Conservation (phyloP, 352 stramenopile species). For the Halophytophthora batemanensis region DNA sequence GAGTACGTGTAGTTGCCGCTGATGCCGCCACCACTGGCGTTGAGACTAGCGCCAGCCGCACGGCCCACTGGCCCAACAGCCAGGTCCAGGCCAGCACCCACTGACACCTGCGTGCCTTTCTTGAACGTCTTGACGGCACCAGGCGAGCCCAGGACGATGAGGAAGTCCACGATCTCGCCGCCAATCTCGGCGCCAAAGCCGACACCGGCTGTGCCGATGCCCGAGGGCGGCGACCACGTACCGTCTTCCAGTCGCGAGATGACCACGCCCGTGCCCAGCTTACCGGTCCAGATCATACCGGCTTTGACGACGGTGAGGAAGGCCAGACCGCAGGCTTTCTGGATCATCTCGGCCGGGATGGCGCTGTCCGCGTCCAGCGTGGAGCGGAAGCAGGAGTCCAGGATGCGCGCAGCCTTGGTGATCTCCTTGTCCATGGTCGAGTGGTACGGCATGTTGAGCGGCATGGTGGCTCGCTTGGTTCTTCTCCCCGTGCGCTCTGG, state of each 20-base stretch:
- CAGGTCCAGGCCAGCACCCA: slow-evolving; percentile 75
- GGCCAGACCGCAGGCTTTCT: slow-evolving; percentile 66
- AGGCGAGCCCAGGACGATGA: slow-evolving; percentile 81
- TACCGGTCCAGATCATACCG: slow-evolving; percentile 82
- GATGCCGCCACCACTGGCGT: slow-evolving; percentile 71
- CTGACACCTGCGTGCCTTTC: slow-evolving; percentile 75
- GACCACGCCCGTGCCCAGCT: slow-evolving; percentile 81
- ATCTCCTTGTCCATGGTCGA: slow-evolving; percentile 89
- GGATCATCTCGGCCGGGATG: slow-evolving; percentile 80
- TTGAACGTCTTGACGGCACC: slow-evolving; percentile 81
- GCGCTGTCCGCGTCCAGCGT: slow-evolving; percentile 65
- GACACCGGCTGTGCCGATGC: slow-evolving; percentile 76
- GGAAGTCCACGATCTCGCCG: slow-evolving; percentile 86
- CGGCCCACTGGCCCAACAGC: slow-evolving; percentile 72
- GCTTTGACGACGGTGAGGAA: slow-evolving; percentile 88
- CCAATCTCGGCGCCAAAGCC: slow-evolving; percentile 84
- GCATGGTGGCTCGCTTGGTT: slow-evolving; percentile 34
- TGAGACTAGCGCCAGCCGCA: slow-evolving; percentile 65
- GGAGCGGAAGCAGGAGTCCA: slow-evolving; percentile 83
- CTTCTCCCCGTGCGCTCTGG: neutral
- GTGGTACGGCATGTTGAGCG: slow-evolving; percentile 83
- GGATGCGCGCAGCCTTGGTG: slow-evolving; percentile 74
- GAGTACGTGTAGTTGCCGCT: slow-evolving; percentile 87
- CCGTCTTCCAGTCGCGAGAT: slow-evolving; percentile 76
- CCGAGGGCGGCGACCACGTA: slow-evolving; percentile 79